A percentile compares a stretch with the other conserved stretches of the same genome.
Evolutionary conservation across 2,329 filamentous ascomycete genomes (phyloP).

Genomic region (Ascochyta fabae): DNA sequence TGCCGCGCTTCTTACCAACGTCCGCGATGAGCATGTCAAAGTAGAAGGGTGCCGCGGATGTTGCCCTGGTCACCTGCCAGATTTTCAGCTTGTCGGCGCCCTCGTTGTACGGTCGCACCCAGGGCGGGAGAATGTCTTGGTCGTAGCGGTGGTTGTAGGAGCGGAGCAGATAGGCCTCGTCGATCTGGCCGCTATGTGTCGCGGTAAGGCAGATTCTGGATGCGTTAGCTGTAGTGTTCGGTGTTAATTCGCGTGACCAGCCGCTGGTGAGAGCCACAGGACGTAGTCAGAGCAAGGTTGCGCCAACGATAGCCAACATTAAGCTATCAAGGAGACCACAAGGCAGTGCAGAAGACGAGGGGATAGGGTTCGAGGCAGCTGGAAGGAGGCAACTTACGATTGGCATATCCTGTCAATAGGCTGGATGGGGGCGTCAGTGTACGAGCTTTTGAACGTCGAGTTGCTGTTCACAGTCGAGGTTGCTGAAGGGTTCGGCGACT

Average conservation of each 20-base stretch:
- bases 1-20: constrained; percentile 44
- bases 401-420: constrained; percentile 47
- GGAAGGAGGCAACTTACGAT: constrained; percentile 33
- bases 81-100: constrained; percentile 56
- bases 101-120: constrained; percentile 57
- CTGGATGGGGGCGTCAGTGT: constrained; percentile 9
- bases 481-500: constrained; percentile 13
- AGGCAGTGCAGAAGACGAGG: no score
- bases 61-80: constrained; percentile 60
- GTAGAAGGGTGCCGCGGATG: constrained; percentile 60
- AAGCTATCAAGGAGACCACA: not conserved
- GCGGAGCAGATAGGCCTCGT: constrained; percentile 57
- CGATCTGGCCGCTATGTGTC: constrained; percentile 55
- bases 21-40: constrained; percentile 58
- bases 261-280: not conserved
- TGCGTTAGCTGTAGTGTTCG: no score
- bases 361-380: no score
- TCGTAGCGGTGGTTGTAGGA: constrained; percentile 57
- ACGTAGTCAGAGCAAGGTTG: not conserved
- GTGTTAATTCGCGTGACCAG: not conserved
- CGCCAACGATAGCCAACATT: not conserved
- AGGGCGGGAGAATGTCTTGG: constrained; percentile 50
- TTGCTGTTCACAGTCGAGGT: constrained; percentile 23
- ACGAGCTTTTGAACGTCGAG: constrained; percentile 29
- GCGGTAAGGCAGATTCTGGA: constrained; percentile 55